Conservation (phyloP, 768 basidiomycete species). For the Royoungia palumana region DNA sequence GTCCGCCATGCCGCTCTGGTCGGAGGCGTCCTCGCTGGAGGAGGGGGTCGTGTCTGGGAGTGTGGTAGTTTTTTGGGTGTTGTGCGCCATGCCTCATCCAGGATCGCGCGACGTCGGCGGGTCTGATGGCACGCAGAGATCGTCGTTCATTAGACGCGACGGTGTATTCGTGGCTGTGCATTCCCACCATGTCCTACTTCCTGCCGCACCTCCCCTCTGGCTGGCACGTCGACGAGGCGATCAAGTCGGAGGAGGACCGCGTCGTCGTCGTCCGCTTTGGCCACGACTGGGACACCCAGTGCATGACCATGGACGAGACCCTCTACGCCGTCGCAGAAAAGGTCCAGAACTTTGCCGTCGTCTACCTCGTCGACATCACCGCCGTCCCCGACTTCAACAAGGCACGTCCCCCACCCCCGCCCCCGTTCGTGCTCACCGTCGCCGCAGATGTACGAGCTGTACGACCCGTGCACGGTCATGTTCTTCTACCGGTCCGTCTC, state of each 20-base stretch:
- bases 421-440: neutral
- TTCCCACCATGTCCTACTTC: conserved; percentile 73
- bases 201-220: conserved; percentile 86
- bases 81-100: too few species aligned
- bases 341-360: conserved; percentile 98
- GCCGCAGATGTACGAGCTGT: conserved; percentile 93
- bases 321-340: conserved; percentile 89
- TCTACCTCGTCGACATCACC: conserved; percentile 93
- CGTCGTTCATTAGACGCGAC: too few species aligned
- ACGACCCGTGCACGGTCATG: conserved; percentile 97
- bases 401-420: conserved; percentile 32
- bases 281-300: conserved; percentile 88
- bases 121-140: too few species aligned
- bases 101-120: too few species aligned
- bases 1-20: conserved; percentile 57
- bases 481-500: conserved; percentile 88
- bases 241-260: conserved; percentile 96
- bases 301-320: conserved; percentile 99
- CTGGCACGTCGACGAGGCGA: conserved; percentile 99
- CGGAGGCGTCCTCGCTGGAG: conserved; percentile 38
- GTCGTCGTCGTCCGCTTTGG: conserved; percentile 94
- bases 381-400: conserved; percentile 99
- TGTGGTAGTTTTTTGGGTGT: neutral
- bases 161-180: too few species aligned
- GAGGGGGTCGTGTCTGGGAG: conserved; percentile 8